phyloP scores from a whole-genome alignment of 129 eudicot genomes.

The Lonicera japonica region DNA sequence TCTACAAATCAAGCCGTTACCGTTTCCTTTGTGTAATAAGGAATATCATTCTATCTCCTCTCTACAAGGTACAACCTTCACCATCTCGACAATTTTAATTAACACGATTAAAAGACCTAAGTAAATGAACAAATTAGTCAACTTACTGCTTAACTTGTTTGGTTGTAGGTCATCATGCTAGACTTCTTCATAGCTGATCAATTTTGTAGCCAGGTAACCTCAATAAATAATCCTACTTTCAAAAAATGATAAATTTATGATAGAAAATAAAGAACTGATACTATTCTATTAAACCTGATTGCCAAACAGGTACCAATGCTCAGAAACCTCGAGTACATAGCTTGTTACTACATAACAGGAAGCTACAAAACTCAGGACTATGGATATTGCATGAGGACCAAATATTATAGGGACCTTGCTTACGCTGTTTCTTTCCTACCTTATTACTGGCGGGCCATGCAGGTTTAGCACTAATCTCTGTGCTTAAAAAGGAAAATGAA shows the following conservation, averaged over 20 bases:
- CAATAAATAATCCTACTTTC: background rate
- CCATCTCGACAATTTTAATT: background rate
- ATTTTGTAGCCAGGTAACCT: conserved; percentile 88
- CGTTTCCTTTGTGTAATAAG: conserved; percentile 65
- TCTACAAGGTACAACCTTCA: conserved; percentile 49
- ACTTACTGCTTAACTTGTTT: background rate
- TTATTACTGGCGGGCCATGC: conserved; percentile 99
- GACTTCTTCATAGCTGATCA: conserved; percentile 99
- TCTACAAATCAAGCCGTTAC: conserved; percentile 78
- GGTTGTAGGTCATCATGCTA: conserved; percentile 59
- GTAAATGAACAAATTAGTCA: background rate
- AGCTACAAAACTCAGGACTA: conserved; percentile 92
- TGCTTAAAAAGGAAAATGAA: no score
- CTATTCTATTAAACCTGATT: background rate
- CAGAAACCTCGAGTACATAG: conserved; percentile 76
- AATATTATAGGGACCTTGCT: conserved; percentile 76
- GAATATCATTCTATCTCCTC: conserved; percentile 76
- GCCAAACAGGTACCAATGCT: conserved; percentile 77
- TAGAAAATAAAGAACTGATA: no score
- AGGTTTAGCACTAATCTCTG: conserved; percentile 40
- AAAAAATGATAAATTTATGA: no score
- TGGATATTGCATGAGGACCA: conserved; percentile 64
- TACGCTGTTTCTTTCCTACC: conserved; percentile 97
- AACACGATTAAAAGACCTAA: no score
- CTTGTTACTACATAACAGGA: conserved; percentile 89